A percentile compares a stretch with the other conserved stretches of the same genome.
phyloP scores from a whole-genome alignment of 1,284 basidiomycete genomes.

The Irpex sp. region DNA sequence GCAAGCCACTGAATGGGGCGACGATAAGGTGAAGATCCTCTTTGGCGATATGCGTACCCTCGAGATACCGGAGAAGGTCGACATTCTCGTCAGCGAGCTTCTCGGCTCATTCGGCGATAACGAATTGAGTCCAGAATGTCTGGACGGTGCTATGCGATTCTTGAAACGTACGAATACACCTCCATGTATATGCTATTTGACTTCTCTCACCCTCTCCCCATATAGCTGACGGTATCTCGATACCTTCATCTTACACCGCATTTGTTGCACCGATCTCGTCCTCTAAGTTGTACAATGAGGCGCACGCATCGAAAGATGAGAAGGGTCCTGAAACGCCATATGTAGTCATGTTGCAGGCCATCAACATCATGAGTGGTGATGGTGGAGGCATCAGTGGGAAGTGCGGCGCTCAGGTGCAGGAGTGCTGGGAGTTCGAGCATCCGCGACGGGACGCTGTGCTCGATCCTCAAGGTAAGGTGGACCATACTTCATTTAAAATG shows the following conservation, averaged over 20 bases:
- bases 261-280: constrained; percentile 92
- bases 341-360: constrained; percentile 96
- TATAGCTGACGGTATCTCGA: constrained; percentile 88
- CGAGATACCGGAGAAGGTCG: constrained; percentile 77
- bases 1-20: constrained; percentile 79
- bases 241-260: constrained; percentile 93
- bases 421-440: constrained; percentile 98
- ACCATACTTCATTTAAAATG: neutral
- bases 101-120: constrained; percentile 98
- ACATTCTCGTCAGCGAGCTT: constrained; percentile 94
- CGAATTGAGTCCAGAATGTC: constrained; percentile 94
- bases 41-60: constrained; percentile 93
- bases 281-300: constrained; percentile 86
- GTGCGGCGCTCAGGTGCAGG: constrained; percentile 83
- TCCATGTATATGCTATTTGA: neutral
- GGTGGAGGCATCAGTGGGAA: constrained; percentile 52
- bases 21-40: constrained; percentile 70
- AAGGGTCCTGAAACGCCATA: constrained; percentile 88
- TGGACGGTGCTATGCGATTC: constrained; percentile 93
- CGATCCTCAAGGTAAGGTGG: constrained; percentile 56
- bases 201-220: constrained; percentile 2
- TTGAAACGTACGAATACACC: constrained; percentile 63
- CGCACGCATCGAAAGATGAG: constrained; percentile 54
- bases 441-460: constrained; percentile 76
- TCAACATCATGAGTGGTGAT: constrained; percentile 80